Conservation (phyloP, 495 filamentous ascomycete species). For the Thozetella sp. region DNA sequence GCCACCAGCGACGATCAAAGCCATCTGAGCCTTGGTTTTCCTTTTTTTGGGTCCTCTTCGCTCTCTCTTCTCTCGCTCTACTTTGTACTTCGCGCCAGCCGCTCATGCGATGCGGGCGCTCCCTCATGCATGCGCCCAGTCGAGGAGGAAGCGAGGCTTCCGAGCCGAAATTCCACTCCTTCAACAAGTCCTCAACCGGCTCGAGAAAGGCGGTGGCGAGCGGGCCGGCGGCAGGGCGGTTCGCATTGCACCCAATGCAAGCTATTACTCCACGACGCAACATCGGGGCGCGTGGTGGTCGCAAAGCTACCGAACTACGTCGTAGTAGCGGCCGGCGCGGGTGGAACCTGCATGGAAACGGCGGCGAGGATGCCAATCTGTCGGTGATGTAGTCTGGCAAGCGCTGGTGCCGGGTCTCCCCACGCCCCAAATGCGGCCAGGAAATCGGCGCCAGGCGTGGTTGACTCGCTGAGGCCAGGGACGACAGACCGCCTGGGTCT, state of each 20-base stretch:
- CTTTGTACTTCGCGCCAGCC: too few relatives aligned
- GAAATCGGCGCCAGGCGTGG: neutral
- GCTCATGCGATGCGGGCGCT: too few relatives aligned
- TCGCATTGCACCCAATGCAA: neutral
- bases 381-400: neutral
- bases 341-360: neutral
- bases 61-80: too few relatives aligned
- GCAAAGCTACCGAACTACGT: too few relatives aligned
- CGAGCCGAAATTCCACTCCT: too few relatives aligned
- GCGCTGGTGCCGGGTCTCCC: neutral
- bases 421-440: neutral
- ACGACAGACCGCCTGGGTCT: neutral
- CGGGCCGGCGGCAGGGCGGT: neutral
- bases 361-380: neutral
- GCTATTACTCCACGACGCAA: neutral
- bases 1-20: too few relatives aligned
- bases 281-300: neutral
- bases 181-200: too few relatives aligned
- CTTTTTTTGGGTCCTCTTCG: too few relatives aligned
- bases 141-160: too few relatives aligned
- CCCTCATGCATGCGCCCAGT: too few relatives aligned
- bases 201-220: neutral
- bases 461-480: too few relatives aligned
- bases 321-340: slow-evolving; percentile 1
- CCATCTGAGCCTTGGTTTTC: too few relatives aligned